These are phyloP conservation scores for Phanerodontia chrysosporium DNA, from an alignment of 768 basidiomycete genomes.

Conservation along the genomic window DNA sequence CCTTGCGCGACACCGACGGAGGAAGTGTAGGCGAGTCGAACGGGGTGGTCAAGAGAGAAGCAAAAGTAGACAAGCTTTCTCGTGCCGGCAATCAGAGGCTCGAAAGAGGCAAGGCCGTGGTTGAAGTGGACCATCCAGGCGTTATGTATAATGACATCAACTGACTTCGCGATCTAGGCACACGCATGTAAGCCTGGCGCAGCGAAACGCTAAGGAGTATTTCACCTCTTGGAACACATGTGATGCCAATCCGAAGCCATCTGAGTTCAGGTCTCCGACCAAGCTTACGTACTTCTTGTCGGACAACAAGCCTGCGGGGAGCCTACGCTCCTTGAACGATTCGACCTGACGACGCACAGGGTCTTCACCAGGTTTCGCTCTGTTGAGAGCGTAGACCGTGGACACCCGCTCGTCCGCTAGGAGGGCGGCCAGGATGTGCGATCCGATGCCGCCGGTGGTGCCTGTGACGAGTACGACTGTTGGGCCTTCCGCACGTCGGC, in stretches of 20 bases:
- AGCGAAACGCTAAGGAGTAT: not conserved
- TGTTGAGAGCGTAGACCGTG: constrained; percentile 6
- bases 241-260: constrained; percentile 3
- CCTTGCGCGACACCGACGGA: constrained; percentile 27
- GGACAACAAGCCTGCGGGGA: constrained; percentile 1
- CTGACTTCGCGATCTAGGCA: constrained; percentile 1
- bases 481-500: no score
- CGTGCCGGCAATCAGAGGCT: constrained; percentile 22
- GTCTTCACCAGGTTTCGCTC: not conserved
- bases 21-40: constrained; percentile 29
- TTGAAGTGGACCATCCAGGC: constrained; percentile 41
- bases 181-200: not conserved
- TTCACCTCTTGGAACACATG: constrained; percentile 1
- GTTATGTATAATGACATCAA: constrained; percentile 8
- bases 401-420: not conserved
- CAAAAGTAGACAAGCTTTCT: constrained; percentile 32
- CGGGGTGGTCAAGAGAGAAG: constrained; percentile 18
- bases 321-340: not conserved
- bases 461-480: constrained; percentile 8
- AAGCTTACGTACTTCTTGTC: constrained; percentile 2
- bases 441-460: constrained; percentile 6
- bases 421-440: constrained; percentile 7
- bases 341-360: not conserved
- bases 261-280: not conserved
- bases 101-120: constrained; percentile 26